Conservation (phyloP, 1,284 basidiomycete genomes). For the Anthracocystis setariae region DNA sequence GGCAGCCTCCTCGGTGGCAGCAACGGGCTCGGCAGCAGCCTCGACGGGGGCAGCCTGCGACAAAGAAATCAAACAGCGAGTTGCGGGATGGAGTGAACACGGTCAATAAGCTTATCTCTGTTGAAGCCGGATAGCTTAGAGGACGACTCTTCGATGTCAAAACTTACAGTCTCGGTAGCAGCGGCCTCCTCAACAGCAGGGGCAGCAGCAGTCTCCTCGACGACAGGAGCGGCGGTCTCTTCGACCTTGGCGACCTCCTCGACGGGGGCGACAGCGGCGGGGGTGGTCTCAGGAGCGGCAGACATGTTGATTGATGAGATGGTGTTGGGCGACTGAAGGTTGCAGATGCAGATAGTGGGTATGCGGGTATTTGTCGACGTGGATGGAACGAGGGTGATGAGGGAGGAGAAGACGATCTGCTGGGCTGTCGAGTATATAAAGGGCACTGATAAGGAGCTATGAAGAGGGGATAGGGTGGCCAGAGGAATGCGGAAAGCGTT, state of each 20-base stretch:
- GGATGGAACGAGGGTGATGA: conserved; percentile 8
- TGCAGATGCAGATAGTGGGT: background rate
- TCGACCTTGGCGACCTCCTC: conserved; percentile 29
- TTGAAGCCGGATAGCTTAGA: too few relatives aligned
- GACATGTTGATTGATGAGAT: conserved; percentile 38
- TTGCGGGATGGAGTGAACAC: background rate
- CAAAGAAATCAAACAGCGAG: background rate
- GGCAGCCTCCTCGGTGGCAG: conserved; percentile 32
- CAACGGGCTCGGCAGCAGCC: conserved; percentile 24
- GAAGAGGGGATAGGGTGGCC: conserved; percentile 6
- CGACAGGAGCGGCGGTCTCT: conserved; percentile 33
- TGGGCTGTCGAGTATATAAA: conserved; percentile 38
- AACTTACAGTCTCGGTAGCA: conserved; percentile 3
- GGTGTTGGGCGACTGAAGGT: conserved; percentile 13
- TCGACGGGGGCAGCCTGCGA: conserved; percentile 2
- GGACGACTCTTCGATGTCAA: background rate
- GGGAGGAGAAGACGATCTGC: conserved; percentile 10
- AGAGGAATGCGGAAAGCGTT: conserved; percentile 3
- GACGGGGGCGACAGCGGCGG: conserved; percentile 32
- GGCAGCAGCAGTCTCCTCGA: conserved; percentile 31
- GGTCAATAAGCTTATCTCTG: background rate
- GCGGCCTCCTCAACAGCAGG: conserved; percentile 12
- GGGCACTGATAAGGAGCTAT: conserved; percentile 11
- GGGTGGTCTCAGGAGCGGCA: conserved; percentile 43
- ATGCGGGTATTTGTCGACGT: conserved; percentile 16